Evolutionary conservation across 2,329 filamentous ascomycete species (phyloP).

Genomic region (Diaporthe sp.): DNA sequence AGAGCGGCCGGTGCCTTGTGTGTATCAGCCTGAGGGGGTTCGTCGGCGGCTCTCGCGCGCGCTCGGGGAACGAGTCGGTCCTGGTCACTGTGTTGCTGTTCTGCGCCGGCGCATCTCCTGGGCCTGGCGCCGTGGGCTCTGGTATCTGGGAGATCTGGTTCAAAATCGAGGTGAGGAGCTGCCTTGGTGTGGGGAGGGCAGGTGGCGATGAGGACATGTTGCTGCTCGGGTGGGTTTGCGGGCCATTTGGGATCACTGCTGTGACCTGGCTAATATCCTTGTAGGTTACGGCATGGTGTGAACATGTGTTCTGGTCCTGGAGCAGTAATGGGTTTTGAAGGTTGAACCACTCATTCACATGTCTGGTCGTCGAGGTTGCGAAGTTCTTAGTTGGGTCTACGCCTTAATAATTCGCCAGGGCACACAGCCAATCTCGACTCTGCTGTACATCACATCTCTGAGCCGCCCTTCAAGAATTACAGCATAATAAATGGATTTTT

Average conservation of each 20-base stretch:
- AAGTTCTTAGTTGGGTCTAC: not conserved
- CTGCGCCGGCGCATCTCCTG: not conserved
- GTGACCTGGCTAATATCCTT: not conserved
- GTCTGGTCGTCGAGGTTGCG: not conserved
- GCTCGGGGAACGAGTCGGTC: not conserved
- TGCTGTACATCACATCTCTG: not conserved
- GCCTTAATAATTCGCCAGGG: not conserved
- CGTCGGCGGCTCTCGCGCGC: slow-evolving; percentile 30
- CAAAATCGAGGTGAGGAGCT: slow-evolving; percentile 65
- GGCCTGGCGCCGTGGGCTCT: slow-evolving; percentile 26
- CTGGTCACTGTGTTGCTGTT: not conserved
- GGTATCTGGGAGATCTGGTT: slow-evolving; percentile 55
- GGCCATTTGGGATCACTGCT: slow-evolving; percentile 31
- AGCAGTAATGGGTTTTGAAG: not conserved
- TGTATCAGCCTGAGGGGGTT: slow-evolving; percentile 56
- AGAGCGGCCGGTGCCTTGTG: slow-evolving; percentile 63
- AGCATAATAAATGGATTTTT: not conserved
- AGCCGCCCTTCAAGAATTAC: no score
- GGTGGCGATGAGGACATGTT: slow-evolving; percentile 39
- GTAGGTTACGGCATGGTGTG: not conserved
- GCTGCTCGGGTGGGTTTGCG: not conserved
- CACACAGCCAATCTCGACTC: not conserved
- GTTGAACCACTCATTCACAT: not conserved
- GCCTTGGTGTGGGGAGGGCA: slow-evolving; percentile 55
- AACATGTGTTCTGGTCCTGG: not conserved